Base-by-base conservation (phyloP, 2,329 filamentous ascomycete genomes). In the Graphilbum fragrans region DNA sequence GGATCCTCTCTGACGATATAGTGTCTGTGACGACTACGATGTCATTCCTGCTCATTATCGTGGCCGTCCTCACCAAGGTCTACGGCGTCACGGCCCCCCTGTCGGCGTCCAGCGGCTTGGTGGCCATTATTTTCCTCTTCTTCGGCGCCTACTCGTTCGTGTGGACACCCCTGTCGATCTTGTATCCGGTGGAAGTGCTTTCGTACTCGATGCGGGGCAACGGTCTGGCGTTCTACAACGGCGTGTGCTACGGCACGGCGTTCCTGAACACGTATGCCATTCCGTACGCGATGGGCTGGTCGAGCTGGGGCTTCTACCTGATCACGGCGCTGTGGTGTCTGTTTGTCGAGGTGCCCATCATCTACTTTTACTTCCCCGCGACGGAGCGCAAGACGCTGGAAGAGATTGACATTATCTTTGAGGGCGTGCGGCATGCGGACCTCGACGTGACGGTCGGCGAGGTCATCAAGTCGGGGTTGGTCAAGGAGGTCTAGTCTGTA, bases 41-140 rank as follows among this genome's bases (percentile, higher is more conserved):
- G n/a, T n/a, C n/a, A n/a, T n/a, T n/a, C 23, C 12, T 27, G 23
- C 7, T 12, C 23, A 27, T 27, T 27, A 27, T 27, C n/a, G n/a
- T n/a, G 23, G 23, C 23, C 23, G 23, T 12, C 7, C 23, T 27
- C 7, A 44, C 39, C 18, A 23, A 44, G 11, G 42, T 50, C 10
- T 27, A 27, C 23, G 7, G 7, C 23, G 23, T 7, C 23, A 27
- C 7, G 7, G 23, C 7, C 23, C 33, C 42, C n/a, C 36, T 19
- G 11, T 44, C 45, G 6, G 45, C 39, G 2, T 35, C 39, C 31
- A 41, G 43, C 29, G 45, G 33, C 27, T 43, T 41, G 3, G 41
- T 74, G 14, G 68, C 66, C 18, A 66, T 72, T 50, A 67, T 73
- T 40, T 75, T 73, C 56, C 56, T 75, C 33, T 73, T 72, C 45